These are phyloP conservation scores for Wickerhamomyces xylosicus DNA, from an alignment of 805 yeast species.

Conservation along the genomic window DNA sequence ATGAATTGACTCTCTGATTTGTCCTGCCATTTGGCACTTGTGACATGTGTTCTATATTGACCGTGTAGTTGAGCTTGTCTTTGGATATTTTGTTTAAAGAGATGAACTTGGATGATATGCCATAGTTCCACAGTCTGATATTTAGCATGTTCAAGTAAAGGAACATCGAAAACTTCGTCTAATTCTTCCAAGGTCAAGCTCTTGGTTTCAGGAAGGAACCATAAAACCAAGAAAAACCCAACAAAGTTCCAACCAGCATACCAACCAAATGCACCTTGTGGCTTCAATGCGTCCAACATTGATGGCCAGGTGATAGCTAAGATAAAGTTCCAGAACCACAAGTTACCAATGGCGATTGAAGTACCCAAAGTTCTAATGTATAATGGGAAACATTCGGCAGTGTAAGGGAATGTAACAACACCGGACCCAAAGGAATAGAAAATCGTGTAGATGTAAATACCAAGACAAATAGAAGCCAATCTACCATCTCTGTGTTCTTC, in stretches of 20 bases:
- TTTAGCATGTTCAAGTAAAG: slow-evolving; percentile 38
- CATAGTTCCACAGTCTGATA: slow-evolving; percentile 25
- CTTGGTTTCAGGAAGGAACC: slow-evolving; percentile 56
- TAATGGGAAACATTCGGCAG: slow-evolving; percentile 71
- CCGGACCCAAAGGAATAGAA: slow-evolving; percentile 78
- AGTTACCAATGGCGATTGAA: slow-evolving; percentile 66
- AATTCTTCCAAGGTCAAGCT: slow-evolving; percentile 56
- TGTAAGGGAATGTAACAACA: slow-evolving; percentile 77
- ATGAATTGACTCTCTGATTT: slow-evolving; percentile 43
- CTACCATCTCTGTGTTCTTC: slow-evolving; percentile 32
- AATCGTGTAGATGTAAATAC: slow-evolving; percentile 59
- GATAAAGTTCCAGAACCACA: slow-evolving; percentile 60
- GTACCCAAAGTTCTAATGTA: slow-evolving; percentile 69
- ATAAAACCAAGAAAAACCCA: slow-evolving; percentile 56
- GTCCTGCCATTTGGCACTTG: slow-evolving; percentile 53
- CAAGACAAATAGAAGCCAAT: slow-evolving; percentile 55
- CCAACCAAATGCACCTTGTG: slow-evolving; percentile 79
- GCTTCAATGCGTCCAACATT: slow-evolving; percentile 46
- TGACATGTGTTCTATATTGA: slow-evolving; percentile 49
- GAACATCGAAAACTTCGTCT: slow-evolving; percentile 54
- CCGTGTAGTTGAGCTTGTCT: slow-evolving; percentile 47
- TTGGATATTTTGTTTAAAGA: slow-evolving; percentile 35
- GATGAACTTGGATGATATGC: slow-evolving; percentile 26
- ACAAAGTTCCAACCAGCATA: slow-evolving; percentile 74
- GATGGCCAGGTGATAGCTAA: slow-evolving; percentile 71